Percentiles rank a stretch among this genome's conserved stretches.
Evolutionary conservation across 2,329 filamentous ascomycete genomes (phyloP).

Genomic region (Trichoderma arundinaceum): DNA sequence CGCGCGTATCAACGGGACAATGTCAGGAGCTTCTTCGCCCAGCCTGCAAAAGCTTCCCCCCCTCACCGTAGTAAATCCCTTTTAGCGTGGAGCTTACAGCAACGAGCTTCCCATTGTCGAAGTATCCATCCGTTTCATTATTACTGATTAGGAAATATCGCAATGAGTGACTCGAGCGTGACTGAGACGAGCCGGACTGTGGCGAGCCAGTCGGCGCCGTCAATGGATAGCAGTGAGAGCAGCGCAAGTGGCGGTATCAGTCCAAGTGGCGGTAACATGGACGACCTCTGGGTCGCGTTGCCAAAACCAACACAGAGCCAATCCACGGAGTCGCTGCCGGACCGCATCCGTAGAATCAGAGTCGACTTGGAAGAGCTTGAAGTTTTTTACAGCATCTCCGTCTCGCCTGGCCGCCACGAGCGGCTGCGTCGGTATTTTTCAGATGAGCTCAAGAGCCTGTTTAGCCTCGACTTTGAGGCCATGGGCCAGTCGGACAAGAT

Average conservation of each 20-base stretch:
- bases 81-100: slow-evolving; percentile 24
- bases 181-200: slow-evolving; percentile 14
- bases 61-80: slow-evolving; percentile 21
- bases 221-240: slow-evolving; percentile 8
- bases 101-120: slow-evolving; percentile 13
- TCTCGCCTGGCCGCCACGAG: slow-evolving; percentile 49
- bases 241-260: slow-evolving; percentile 21
- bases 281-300: slow-evolving; percentile 35
- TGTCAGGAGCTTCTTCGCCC: slow-evolving; percentile 24
- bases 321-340: slow-evolving; percentile 45
- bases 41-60: slow-evolving; percentile 1
- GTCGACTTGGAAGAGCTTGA: slow-evolving; percentile 55
- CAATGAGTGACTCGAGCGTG: slow-evolving; percentile 3
- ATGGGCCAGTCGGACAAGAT: slow-evolving; percentile 52
- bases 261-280: slow-evolving; percentile 30
- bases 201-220: slow-evolving; percentile 17
- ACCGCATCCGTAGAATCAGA: slow-evolving; percentile 51
- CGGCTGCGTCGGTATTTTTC: slow-evolving; percentile 50
- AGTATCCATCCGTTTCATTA: not conserved
- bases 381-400: slow-evolving; percentile 55
- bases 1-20: slow-evolving; percentile 24
- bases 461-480: slow-evolving; percentile 38
- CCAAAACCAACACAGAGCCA: slow-evolving; percentile 23
- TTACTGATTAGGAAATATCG: not conserved
- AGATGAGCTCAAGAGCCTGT: slow-evolving; percentile 46